Conservation (phyloP, 2,329 filamentous ascomycete genomes). For the Ascochyta rabiei region DNA sequence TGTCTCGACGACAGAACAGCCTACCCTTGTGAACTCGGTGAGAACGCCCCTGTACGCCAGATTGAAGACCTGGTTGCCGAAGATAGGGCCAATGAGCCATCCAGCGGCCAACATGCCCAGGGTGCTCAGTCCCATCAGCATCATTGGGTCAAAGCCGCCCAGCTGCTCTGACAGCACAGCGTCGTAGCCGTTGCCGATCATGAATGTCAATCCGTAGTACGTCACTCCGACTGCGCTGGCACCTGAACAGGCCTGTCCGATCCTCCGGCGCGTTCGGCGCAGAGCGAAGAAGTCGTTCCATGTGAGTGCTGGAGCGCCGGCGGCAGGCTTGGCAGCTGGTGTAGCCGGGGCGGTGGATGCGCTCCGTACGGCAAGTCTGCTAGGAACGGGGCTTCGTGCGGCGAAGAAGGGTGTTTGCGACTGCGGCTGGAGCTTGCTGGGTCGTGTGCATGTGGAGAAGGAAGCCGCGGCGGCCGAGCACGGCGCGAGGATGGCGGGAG, state of each 20-base stretch:
- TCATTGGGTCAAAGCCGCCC: constrained; percentile 85
- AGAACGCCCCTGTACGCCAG: constrained; percentile 73
- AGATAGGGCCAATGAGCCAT: constrained; percentile 83
- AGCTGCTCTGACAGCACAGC: constrained; percentile 67
- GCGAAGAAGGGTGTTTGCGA: constrained; percentile 21
- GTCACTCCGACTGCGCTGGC: constrained; percentile 68
- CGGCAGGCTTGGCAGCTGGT: constrained; percentile 21
- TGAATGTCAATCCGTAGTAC: constrained; percentile 65
- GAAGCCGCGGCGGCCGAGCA: constrained; percentile 29
- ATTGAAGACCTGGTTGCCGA: constrained; percentile 83
- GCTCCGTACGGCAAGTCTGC: constrained; percentile 23
- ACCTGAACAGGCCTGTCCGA: constrained; percentile 80
- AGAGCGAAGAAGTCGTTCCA: constrained; percentile 96
- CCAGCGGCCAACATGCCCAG: constrained; percentile 78
- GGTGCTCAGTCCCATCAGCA: constrained; percentile 82
- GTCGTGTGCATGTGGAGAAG: constrained; percentile 39
- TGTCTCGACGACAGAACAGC: constrained; percentile 35
- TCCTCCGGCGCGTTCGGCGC: constrained; percentile 81
- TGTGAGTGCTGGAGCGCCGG: constrained; percentile 47
- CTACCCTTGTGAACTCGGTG: constrained; percentile 71
- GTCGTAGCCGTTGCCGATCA: constrained; percentile 76
- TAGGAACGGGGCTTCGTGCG: constrained; percentile 11
- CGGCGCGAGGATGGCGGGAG: constrained; percentile 34
- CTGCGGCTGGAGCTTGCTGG: constrained; percentile 28
- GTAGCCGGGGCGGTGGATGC: constrained; percentile 31